phyloP scores from a whole-genome alignment of 2,329 filamentous ascomycete species.

The Colletotrichum somersetense region DNA sequence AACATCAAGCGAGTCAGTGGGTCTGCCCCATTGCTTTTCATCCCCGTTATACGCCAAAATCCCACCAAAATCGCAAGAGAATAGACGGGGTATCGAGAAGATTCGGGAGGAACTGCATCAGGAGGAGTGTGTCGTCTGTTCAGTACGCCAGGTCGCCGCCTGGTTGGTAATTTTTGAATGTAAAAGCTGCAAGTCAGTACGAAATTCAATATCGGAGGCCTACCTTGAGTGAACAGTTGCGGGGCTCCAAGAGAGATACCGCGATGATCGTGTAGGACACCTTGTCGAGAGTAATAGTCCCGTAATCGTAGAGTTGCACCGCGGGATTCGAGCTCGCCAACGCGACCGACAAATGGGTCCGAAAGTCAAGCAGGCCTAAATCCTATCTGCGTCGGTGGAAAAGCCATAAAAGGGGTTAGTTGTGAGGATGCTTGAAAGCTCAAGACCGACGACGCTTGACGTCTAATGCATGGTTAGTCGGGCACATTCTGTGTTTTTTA shows the following conservation, averaged over 20 bases:
- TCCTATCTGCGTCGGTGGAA: conserved; percentile 4
- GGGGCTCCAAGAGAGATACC: not conserved
- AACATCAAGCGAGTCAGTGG: conserved; percentile 1
- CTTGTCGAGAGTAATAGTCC: not conserved
- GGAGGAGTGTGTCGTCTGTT: conserved; percentile 5
- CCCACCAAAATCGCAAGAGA: conserved; percentile 38
- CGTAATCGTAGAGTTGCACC: not conserved
- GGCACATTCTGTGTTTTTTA: not conserved
- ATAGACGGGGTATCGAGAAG: conserved; percentile 39
- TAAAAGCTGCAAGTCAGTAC: conserved; percentile 36
- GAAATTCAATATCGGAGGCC: conserved; percentile 24
- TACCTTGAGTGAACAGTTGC: conserved; percentile 33
- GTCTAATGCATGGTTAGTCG: conserved; percentile 43
- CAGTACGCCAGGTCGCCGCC: conserved; percentile 7
- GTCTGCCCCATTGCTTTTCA: conserved; percentile 18
- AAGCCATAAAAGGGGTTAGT: conserved; percentile 32
- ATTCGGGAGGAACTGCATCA: conserved; percentile 17
- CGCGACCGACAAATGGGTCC: not conserved
- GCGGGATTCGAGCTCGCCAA: not conserved
- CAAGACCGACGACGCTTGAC: conserved; percentile 47
- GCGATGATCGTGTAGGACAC: not conserved
- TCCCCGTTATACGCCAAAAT: conserved; percentile 33
- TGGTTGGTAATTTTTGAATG: conserved; percentile 6
- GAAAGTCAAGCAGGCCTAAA: conserved; percentile 23
- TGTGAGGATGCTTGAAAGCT: conserved; percentile 12